Evolutionary conservation across 106 monocot species (phyloP), one percentile per base, ranked within the genome.

Genomic region (Dioscorea dumetorum): DNA sequence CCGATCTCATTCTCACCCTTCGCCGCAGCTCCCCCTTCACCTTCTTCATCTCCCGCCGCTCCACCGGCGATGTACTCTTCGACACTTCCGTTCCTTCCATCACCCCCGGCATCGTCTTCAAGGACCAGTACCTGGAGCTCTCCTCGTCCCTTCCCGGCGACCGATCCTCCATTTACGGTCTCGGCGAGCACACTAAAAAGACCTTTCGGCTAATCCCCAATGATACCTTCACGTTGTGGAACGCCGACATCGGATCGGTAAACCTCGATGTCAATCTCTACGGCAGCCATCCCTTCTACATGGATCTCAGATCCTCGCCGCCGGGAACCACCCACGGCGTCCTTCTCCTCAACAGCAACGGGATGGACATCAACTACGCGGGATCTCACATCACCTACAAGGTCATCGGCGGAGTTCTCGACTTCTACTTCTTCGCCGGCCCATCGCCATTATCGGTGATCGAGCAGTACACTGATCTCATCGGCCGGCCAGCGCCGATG

Each of bases 211-310:
- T 89, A 0, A 60, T 51, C 17, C 80, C 70, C 5, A 71, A 70
- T 50, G 85, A 92, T 53, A 85, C 72, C 5, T 52, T 82, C 22
- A 92, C 91, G 4, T 14, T 92, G 57, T 92, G 91, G 91, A 88
- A 82, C 48, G 64, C 82, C 13, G 91, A 85, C 67, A 81, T 83
- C 6, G 56, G 20, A 1, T 65, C 87, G 11, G 5, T 20, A 49
- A 48, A 32, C 33, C 28, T 35, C 1, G 76, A 88, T 41, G 22
- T 72, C 20, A 88, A 88, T 58, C 78, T 93, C 18, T 73, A 65
- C 48, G 65, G 73, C 21, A 19, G 19, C 49, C 65, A 66, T 19
- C 48, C 65, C 3, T 49, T 66, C 49, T 49, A 49, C 49, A 49
- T 48, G 65, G 65, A 49, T 9, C 16, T 73, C 14, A 57, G 73